These are phyloP conservation scores for Athelia sp. DNA, from an alignment of 1,284 basidiomycete genomes.

Conservation along the genomic window DNA sequence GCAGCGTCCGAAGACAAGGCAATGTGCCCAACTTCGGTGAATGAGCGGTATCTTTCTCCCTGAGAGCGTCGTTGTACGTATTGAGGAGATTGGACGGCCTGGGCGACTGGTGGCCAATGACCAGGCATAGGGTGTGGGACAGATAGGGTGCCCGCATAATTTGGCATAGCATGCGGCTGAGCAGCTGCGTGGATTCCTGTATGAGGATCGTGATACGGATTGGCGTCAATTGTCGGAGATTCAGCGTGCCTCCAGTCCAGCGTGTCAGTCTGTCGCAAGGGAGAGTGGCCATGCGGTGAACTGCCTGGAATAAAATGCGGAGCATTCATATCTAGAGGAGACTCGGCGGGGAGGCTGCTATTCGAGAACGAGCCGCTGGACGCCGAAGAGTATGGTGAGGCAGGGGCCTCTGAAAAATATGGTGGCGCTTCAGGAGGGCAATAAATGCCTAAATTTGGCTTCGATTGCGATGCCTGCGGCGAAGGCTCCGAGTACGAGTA, in stretches of 20 bases:
- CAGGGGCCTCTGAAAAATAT: conserved; percentile 8
- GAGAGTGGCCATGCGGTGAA: background rate
- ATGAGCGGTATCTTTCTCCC: too few relatives aligned
- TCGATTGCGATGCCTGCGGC: background rate
- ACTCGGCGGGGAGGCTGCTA: conserved; percentile 18
- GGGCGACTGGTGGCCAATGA: too few relatives aligned
- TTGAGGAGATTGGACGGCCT: too few relatives aligned
- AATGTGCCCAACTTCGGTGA: too few relatives aligned
- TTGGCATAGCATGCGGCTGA: too few relatives aligned
- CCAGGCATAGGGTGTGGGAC: too few relatives aligned
- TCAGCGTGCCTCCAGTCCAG: background rate
- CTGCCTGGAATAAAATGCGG: background rate
- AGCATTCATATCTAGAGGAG: conserved; percentile 10
- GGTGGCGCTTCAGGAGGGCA: background rate
- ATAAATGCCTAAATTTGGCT: background rate
- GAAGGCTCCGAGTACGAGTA: background rate
- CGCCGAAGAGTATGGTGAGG: conserved; percentile 26
- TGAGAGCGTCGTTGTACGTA: too few relatives aligned
- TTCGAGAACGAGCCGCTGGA: conserved; percentile 21
- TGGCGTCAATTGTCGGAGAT: too few relatives aligned
- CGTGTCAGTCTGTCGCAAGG: background rate
- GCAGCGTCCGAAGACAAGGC: too few relatives aligned
- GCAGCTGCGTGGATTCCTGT: too few relatives aligned
- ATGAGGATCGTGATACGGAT: too few relatives aligned
- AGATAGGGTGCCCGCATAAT: too few relatives aligned